Conservation (phyloP, 805 yeast species). For the Lipomyces orientalis region DNA sequence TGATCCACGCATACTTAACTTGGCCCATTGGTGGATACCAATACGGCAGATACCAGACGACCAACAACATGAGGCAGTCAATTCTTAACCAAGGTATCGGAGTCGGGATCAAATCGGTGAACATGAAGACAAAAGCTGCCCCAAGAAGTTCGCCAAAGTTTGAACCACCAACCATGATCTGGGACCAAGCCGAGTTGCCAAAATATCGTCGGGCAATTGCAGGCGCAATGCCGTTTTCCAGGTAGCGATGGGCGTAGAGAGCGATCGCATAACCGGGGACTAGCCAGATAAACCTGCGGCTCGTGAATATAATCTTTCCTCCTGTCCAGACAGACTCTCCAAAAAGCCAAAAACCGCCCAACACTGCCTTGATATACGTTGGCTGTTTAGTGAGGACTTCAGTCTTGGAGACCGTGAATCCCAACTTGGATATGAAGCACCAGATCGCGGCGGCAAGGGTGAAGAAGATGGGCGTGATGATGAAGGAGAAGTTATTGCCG, state of each 20-base stretch:
- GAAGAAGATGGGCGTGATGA: constrained; percentile 3
- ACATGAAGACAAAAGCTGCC: background rate
- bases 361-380: background rate
- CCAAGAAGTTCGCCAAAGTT: constrained; percentile 3
- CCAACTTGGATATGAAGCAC: background rate
- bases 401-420: background rate
- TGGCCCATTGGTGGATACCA: background rate
- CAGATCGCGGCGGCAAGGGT: background rate
- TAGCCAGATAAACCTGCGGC: background rate
- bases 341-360: constrained; percentile 1
- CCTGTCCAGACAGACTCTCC: constrained; percentile 1
- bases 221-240: background rate
- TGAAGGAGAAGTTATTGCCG: background rate
- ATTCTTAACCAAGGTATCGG: background rate
- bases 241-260: background rate
- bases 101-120: background rate
- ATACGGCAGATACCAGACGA: background rate
- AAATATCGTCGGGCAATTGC: background rate
- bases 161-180: constrained; percentile 1
- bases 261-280: background rate
- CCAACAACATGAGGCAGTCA: background rate
- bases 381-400: background rate
- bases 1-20: background rate
- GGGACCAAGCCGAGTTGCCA: constrained; percentile 1
- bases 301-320: background rate